Evolutionary conservation across 2,329 filamentous ascomycete genomes (phyloP), one percentile per base, ranked within the genome.

Genomic region (Hypoxylon sp.): DNA sequence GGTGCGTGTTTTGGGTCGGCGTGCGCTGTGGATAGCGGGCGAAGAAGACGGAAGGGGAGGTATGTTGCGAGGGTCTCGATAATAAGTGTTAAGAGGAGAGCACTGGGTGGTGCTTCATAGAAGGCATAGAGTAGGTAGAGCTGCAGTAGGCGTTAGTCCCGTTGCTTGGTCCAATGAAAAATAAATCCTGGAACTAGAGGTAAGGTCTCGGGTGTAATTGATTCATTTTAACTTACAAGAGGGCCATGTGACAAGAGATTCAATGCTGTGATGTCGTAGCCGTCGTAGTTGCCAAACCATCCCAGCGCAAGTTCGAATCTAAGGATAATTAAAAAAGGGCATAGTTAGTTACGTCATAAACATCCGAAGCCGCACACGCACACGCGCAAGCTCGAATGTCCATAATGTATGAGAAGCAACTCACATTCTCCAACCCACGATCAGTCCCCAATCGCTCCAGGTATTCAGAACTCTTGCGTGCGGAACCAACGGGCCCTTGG

Each of bases 51-150:
- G 80, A 97, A 95, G 0, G 94, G 94, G 29, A 93, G 76, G 46
- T 90, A 90, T 46, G 89, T 88, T 2, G 92, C 88, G 65, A 90
- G 74, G 57, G 92, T 82, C 74, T 94, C 92, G 74, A 95, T 91
- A 35, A 82, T 78, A 55, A 94, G 85, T 37, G 88, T 88, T 42
- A 87, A 82, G 31, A 89, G 75, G 19, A 90, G 85, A 0, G 91
- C 91, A 58, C 83, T 79, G 26, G 87, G 83, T 26, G 87, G 86
- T 72, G 97, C 85, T 37, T 84, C 81, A 85, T 97, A 97, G 83
- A 97, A 97, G 57, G 89, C 89, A 31, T 85, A 85, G 29, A 97
- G 84, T 47, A 98, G 89, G 77, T 92, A 92, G 69, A 92, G 88
- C 88, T 90, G 71, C 13, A 13, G 14, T 3, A 13, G 8, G 22